Base-by-base conservation (phyloP, 1,284 basidiomycete species). In the Ceratobasidium sp. region DNA sequence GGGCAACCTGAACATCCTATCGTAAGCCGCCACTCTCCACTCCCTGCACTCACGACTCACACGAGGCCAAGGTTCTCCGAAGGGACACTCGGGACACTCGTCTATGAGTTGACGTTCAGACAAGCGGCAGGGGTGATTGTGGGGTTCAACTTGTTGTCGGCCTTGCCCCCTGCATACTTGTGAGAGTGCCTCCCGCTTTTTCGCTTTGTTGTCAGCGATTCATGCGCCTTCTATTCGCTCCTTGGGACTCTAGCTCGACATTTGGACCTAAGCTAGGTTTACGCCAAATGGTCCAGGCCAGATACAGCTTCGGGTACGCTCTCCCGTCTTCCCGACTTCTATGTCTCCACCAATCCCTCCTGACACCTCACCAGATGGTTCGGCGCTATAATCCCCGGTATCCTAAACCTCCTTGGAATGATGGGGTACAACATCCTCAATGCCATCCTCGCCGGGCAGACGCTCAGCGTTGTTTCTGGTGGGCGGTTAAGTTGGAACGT, bases 241-340 rank as follows among this genome's bases (percentile, higher is more conserved):
- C 50, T 26, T 69, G 13, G 16, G 16, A 21, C 1, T 38, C 13
- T 57, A 93, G 91, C 64, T 85, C 89, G 14, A 93, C 91, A 47
- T 95, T 92, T 87, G 94, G 95, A n/a, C 91, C 93, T 0, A 90
- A 89, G 79, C 84, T 92, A 0, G 95, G 94, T 9, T 87, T 96
- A 83, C 86, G 94, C n/a, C 94, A 95, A 77, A 94, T 96, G 91
- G 88, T 93, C 23, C 87, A 89, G 73, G 89, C 94, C 6, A 84
- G 91, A 28, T 92, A 90, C 80, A 89, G 87, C 44, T 93, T 94
- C 79, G 93, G 92, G 72, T 78, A 54, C 46, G 78, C 67, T 14
- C 50, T 43, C 26, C 11, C 4, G 7, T 57, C 46, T 44, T 26
- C 41, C 4, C 18, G 21, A 26, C 0, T 35, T 58, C 26, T n/a